Evolutionary conservation across 2,329 filamentous ascomycete species (phyloP), one percentile per base, ranked within the genome.

Genomic region (Colletotrichum siamense): DNA sequence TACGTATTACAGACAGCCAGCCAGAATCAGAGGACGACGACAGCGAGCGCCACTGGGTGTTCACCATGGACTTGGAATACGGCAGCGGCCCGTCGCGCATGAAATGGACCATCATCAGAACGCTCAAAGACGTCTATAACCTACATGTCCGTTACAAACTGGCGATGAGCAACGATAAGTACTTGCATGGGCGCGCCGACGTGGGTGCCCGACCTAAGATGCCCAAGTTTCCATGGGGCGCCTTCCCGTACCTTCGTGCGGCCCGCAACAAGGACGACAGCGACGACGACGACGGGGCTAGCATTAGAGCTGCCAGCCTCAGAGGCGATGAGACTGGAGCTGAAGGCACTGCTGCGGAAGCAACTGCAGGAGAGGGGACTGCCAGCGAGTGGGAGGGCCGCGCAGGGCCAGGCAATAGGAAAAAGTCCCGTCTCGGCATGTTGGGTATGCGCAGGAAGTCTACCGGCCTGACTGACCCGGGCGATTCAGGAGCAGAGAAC

Each of bases 81-180:
- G 97, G 97, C 16, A 99, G 95, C 82, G 98, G 97, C 1, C 92
- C 97, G 72, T 98, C 96, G 71, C 92, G 97, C 73, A 99, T 99
- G 98, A 95, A 95, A 82, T 99, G 97, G 97, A 94, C 95, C 22
- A 95, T 99, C 75, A 93, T 95, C 81, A 92, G 97, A 70, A 96
- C 95, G 12, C 91, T 99, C 52, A 91, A 92, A 80, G 97, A 99
- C 82, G 98, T 99, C 80, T 92, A 95, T 80, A 98, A 98, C 80
- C 88, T 99, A 44, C 97, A 99, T 85, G 89, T 96, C 81, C 96
- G 98, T 80, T 99, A 99, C 89, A 98, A 97, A 83, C 89, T 98
- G 70, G 94, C 96, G 75, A 91, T 95, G 75, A 93, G 94, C 77
- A 96, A 95, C 76, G 95, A 98, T 79, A 95, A 95, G 79, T 95